Evolutionary conservation across 179 eudicot species (phyloP).

Genomic region (Actinidia arguta): DNA sequence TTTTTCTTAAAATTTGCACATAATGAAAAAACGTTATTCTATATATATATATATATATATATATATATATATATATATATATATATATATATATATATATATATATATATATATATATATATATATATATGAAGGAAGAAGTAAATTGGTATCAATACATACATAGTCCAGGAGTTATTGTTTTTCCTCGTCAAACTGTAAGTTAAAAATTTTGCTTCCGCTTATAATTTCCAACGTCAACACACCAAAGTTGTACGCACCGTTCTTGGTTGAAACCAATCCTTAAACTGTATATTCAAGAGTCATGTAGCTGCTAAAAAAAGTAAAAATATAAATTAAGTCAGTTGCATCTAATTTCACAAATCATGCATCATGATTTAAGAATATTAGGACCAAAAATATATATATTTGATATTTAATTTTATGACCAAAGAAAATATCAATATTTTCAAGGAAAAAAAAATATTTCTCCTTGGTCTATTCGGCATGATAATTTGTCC

Average conservation of each 20-base stretch:
- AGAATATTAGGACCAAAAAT: neutral
- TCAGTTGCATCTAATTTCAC: neutral
- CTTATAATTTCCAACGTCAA: constrained; percentile 6
- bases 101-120: no score
- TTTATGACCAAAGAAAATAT: no score
- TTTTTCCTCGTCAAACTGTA: neutral
- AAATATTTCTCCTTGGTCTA: no score
- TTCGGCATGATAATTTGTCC: no score
- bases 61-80: no score
- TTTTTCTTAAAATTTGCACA: no score
- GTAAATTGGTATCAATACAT: neutral
- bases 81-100: no score
- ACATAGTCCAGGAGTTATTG: neutral
- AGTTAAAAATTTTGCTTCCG: constrained; percentile 9
- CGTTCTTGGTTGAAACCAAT: neutral
- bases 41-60: no score
- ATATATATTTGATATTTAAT: no score
- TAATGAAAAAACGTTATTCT: no score
- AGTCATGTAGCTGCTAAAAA: neutral
- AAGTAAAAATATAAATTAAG: neutral
- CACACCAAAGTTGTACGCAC: neutral
- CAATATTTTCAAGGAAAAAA: no score
- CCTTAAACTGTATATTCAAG: neutral
- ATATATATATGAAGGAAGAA: neutral
- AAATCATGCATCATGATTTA: neutral